These are phyloP conservation scores for Madurella fahalii DNA, from an alignment of 2,329 filamentous ascomycete genomes.

Conservation along the genomic window DNA sequence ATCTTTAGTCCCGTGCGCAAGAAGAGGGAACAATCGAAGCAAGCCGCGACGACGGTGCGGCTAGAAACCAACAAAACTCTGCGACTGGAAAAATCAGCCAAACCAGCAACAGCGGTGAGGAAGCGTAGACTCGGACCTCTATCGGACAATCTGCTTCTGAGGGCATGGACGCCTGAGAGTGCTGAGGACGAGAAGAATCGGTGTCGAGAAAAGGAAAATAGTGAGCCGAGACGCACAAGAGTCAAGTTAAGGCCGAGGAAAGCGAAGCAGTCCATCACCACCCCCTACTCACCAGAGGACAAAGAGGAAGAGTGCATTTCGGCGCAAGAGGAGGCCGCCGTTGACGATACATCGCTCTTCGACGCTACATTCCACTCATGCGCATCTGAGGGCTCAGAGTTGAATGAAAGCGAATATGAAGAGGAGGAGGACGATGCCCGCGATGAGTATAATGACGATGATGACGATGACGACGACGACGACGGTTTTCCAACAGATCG, in stretches of 20 bases:
- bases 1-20: slow-evolving; percentile 6
- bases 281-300: slow-evolving; percentile 6
- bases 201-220: slow-evolving; percentile 1
- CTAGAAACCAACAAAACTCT: neutral
- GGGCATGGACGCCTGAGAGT: slow-evolving; percentile 22
- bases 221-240: slow-evolving; percentile 6
- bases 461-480: slow-evolving; percentile 10
- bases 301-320: slow-evolving; percentile 20
- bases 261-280: neutral
- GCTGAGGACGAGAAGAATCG: neutral
- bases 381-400: slow-evolving; percentile 14
- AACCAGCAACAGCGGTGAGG: slow-evolving; percentile 15
- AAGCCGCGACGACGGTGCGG: neutral
- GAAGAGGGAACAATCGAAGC: neutral
- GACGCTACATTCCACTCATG: slow-evolving; percentile 19
- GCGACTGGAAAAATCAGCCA: slow-evolving; percentile 4
- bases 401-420: slow-evolving; percentile 9
- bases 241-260: slow-evolving; percentile 23
- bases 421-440: no score
- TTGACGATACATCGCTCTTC: slow-evolving; percentile 21
- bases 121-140: slow-evolving; percentile 24
- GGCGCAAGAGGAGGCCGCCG: slow-evolving; percentile 24
- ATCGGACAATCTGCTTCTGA: slow-evolving; percentile 21
- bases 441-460: slow-evolving; percentile 4
- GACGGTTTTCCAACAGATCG: neutral